Conservation (phyloP, 805 yeast species). For the Scheffersomyces amazonensis region DNA sequence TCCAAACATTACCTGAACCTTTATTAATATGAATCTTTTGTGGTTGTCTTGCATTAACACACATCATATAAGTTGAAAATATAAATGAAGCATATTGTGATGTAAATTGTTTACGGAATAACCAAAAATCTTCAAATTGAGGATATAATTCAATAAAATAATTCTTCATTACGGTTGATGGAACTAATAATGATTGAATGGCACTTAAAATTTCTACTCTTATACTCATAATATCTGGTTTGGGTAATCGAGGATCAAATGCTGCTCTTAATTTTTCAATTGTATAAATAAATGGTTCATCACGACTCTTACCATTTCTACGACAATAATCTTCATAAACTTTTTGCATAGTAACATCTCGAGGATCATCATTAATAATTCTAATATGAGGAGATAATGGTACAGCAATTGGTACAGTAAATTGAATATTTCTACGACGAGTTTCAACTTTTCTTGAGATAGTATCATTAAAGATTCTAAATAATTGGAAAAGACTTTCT, state of each 20-base stretch:
- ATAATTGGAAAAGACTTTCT: constrained; percentile 88
- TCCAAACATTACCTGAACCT: constrained; percentile 85
- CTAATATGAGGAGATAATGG: constrained; percentile 95
- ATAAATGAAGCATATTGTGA: constrained; percentile 92
- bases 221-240: constrained; percentile 85
- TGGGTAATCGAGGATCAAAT: constrained; percentile 87
- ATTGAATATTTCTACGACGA: constrained; percentile 77
- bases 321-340: constrained; percentile 88
- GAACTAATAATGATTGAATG: constrained; percentile 83
- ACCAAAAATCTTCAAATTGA: constrained; percentile 92
- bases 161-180: constrained; percentile 76
- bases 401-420: constrained; percentile 87
- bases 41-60: constrained; percentile 89
- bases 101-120: constrained; percentile 92
- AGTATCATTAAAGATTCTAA: constrained; percentile 82
- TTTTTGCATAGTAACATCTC: constrained; percentile 72
- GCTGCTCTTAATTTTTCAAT: constrained; percentile 87
- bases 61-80: constrained; percentile 91
- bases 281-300: constrained; percentile 85
- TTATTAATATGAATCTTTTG: constrained; percentile 84
- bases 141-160: constrained; percentile 70
- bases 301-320: constrained; percentile 68
- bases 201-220: constrained; percentile 90
- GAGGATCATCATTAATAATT: constrained; percentile 76
- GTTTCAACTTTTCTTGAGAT: constrained; percentile 81